These are phyloP conservation scores for Pseudogymnoascus sp. DNA, from an alignment of 2,329 filamentous ascomycete species.

Conservation along the genomic window DNA sequence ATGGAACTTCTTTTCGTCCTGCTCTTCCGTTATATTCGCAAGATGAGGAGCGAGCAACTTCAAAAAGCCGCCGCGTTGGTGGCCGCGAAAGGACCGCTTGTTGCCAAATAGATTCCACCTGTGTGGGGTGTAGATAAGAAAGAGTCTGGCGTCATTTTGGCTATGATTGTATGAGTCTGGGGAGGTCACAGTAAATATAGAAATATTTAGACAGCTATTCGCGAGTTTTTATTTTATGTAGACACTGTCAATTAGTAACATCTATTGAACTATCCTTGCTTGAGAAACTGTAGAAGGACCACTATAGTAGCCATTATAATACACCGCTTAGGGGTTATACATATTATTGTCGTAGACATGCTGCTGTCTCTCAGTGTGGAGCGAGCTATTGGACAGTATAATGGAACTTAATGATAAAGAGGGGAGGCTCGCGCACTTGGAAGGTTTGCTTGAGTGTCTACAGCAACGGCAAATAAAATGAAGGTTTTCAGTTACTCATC, in stretches of 20 bases:
- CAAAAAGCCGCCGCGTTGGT: conserved; percentile 56
- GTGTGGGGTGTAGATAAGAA: background rate
- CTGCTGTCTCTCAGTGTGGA: no score
- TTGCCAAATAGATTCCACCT: conserved; percentile 23
- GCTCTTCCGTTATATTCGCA: conserved; percentile 71
- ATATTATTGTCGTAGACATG: no score
- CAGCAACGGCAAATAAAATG: background rate
- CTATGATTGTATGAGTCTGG: conserved; percentile 10
- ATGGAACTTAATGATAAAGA: no score
- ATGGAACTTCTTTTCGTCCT: conserved; percentile 84
- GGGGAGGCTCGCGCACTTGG: no score
- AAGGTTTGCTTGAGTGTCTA: background rate
- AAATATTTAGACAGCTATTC: conserved; percentile 3
- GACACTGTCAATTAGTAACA: background rate
- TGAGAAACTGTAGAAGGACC: background rate
- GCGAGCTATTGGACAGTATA: no score
- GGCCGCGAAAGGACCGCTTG: conserved; percentile 43
- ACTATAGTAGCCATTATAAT: background rate
- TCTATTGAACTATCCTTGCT: background rate
- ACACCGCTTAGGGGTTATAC: no score
- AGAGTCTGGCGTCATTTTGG: conserved; percentile 7
- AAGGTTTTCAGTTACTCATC: background rate
- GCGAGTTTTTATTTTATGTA: conserved; percentile 2
- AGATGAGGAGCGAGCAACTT: conserved; percentile 60
- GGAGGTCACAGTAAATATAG: conserved; percentile 8